Evolutionary conservation across 495 filamentous ascomycete genomes (phyloP).

Genomic region (Margaritispora aquatica): DNA sequence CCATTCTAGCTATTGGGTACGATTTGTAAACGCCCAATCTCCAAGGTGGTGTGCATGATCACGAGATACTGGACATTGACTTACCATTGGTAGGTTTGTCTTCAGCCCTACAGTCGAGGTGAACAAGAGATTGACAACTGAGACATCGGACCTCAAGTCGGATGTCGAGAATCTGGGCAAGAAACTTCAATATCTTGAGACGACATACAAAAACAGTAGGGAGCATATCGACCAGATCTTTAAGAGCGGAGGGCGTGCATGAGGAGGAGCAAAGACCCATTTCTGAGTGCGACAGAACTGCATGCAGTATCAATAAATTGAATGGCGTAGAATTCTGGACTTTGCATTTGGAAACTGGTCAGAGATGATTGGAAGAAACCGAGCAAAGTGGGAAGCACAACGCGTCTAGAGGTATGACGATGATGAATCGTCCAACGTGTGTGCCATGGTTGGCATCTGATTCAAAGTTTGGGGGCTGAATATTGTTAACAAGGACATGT

Average conservation of each 20-base stretch:
- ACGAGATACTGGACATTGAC: conserved; percentile 19
- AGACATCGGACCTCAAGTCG: conserved; percentile 65
- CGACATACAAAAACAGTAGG: conserved; percentile 86
- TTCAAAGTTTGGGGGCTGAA: conserved; percentile 7
- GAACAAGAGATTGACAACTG: conserved; percentile 67
- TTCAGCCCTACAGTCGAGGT: conserved; percentile 64
- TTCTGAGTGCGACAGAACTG: too few species aligned
- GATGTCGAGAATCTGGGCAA: conserved; percentile 79
- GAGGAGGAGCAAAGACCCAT: too few species aligned
- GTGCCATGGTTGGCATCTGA: not conserved
- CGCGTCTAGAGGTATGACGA: not conserved
- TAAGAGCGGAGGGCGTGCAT: conserved; percentile 32
- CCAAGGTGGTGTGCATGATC: not conserved
- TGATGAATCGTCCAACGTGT: not conserved
- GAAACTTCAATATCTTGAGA: conserved; percentile 90
- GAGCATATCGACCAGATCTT: conserved; percentile 85
- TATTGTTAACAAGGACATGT: not conserved
- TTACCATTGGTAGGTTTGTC: conserved; percentile 65
- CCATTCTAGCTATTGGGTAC: not conserved
- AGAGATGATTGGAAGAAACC: not conserved
- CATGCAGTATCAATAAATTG: not conserved
- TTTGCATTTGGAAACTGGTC: not conserved
- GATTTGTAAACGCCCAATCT: conserved; percentile 13
- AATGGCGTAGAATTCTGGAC: not conserved
- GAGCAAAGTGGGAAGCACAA: not conserved